Base-by-base conservation (phyloP, 164 flowering plant species). In the Liquidambar formosana region DNA sequence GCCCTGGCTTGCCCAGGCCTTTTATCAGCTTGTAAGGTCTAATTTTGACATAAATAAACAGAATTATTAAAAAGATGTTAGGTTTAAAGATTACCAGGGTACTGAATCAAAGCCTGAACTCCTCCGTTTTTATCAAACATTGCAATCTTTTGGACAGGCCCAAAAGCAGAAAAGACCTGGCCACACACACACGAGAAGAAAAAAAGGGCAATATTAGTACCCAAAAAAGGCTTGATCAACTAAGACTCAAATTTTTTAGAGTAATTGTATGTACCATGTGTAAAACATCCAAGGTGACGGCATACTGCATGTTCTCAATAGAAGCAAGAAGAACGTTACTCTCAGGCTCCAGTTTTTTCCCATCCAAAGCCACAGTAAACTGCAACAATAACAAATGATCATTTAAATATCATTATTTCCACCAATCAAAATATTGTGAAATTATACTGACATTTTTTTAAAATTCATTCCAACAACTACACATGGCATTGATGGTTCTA, bases 61-160 rank as follows among this genome's bases (percentile, higher is more conserved):
- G 33, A 66, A 68, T 51, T 13, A 23, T 19, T 16, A 10, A 38
- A 16, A 22, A 2, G 10, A 16, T 25, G 12, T 13, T 2, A 27
- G 18, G 52, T 22, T 44, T 26, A 52, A 8, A 56, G 49, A 56
- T 61, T 79, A 93, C 98, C 99, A 53, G 96, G 84, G 64, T 88
- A 96, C 75, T 96, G 99, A 73, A 96, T 79, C 76, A 96, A 75
- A 48, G 98, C 99, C 75, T 96, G 99, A 45, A 84, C 67, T 52
- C 96, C 99, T n/a, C 89, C 91, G 80, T 93, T 93, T 79, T 96
- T 96, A 72, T 96, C 99, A 83, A 96, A 96, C 87, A 93, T 96
- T 10, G 98, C 97, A 77, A 96, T 91, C 79, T 96, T 96, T 66
- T 90, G 91, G 28, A 96, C 93, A 73, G 86, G 77, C 19, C 99